These are phyloP conservation scores for Plasmodium malariae DNA, from an alignment of 169 alveolate species.

Conservation along the genomic window DNA sequence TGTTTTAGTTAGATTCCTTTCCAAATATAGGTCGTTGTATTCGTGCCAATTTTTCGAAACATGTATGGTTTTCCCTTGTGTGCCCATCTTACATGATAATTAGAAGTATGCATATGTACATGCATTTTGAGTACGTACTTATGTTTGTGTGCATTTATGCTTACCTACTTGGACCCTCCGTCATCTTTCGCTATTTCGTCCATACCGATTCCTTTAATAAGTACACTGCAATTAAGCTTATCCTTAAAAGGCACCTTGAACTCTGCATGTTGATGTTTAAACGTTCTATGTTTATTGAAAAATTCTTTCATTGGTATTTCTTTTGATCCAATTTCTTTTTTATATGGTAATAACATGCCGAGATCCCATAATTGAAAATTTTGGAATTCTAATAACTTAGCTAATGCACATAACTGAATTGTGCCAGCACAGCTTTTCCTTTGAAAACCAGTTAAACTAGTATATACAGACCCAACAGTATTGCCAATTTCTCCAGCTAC, in stretches of 20 bases:
- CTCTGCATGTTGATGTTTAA: constrained; percentile 42
- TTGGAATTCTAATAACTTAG: constrained; percentile 74
- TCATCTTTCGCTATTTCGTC: too few species aligned
- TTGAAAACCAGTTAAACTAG: constrained; percentile 86
- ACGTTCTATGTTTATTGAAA: constrained; percentile 39
- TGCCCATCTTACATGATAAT: too few species aligned
- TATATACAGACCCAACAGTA: constrained; percentile 80
- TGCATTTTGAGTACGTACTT: too few species aligned
- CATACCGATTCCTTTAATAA: constrained; percentile 39
- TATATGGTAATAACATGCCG: constrained; percentile 84
- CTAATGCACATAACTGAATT: constrained; percentile 83
- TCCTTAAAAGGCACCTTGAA: constrained; percentile 44
- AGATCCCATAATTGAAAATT: constrained; percentile 83
- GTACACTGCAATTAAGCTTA: constrained; percentile 52
- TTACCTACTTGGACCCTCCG: too few species aligned
- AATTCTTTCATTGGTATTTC: constrained; percentile 73
- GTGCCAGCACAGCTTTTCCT: constrained; percentile 80
- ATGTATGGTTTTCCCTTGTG: too few species aligned
- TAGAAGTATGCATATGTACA: too few species aligned
- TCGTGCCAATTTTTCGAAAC: too few species aligned
- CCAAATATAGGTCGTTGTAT: too few species aligned
- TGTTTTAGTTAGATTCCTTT: too few species aligned
- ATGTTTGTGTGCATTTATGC: too few species aligned
- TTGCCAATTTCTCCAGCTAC: constrained; percentile 87
- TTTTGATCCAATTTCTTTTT: constrained; percentile 80